Base-by-base conservation (phyloP, 2,329 filamentous ascomycete genomes). In the Penicillium sclerotiorum region DNA sequence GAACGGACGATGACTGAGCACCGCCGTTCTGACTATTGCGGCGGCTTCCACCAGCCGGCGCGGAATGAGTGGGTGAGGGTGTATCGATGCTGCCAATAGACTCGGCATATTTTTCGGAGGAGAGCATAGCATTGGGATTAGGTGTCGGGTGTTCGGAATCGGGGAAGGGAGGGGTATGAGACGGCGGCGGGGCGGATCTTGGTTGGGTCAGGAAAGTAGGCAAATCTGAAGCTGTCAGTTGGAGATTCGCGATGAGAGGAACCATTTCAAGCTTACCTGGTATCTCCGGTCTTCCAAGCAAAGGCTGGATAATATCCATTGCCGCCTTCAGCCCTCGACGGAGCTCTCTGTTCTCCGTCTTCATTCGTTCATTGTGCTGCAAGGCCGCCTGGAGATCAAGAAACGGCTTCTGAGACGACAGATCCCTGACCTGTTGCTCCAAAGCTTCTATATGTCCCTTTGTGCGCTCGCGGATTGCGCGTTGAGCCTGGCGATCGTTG, bases 401-500 rank as follows among this genome's bases (percentile, higher is more conserved):
- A 61, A 91, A 92, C 0, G 90, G 89, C 69, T 92, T 85, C 72
- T 90, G 87, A 49, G 81, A 86, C 49, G 88, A 89, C 58, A 95
- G 79, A 55, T 93, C 88, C 47, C 81, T 78, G 53, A 95, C 91
- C 54, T 83, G 80, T 52, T 78, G 79, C 69, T 94, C 88, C 51
- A 94, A 77, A 6, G 73, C 75, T 66, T 93, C 88, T 59, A 94
- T 94, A 69, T 89, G 87, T 50, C 84, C 82, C 73, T 87, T 90
- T 22, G 89, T 94, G 47, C 90, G 83, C 73, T 93, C 88, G 35
- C 90, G 81, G 52, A 95, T 94, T 32, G 89, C 89, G 41, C 90
- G 82, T 69, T 95, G 90, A 23, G 90, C 90, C 70, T 95, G 89
- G 50, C 90, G 85, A 68, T 95, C 90, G 81, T 96, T 96, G 64